These are phyloP conservation scores for Chernovozyma aurita DNA, from an alignment of 1,139 yeast genomes.

Conservation along the genomic window DNA sequence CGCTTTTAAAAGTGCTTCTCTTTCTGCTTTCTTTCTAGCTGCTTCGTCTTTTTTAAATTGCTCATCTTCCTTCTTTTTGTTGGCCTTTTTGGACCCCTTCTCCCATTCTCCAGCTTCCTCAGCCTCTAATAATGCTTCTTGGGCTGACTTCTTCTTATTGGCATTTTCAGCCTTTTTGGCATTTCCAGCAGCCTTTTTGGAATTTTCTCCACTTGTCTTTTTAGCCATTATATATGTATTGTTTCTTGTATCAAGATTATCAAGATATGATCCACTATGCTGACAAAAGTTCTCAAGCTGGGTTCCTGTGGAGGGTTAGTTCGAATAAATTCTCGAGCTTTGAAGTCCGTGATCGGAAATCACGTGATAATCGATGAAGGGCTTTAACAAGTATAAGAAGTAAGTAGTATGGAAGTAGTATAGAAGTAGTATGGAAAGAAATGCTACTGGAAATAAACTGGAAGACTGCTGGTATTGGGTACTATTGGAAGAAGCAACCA, in stretches of 20 bases:
- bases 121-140: slow-evolving; percentile 42
- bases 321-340: no score
- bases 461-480: no score
- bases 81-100: slow-evolving; percentile 66
- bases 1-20: slow-evolving; percentile 54
- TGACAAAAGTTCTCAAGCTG: no score
- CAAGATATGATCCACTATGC: no score
- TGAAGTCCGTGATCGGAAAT: neutral
- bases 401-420: no score
- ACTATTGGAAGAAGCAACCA: no score
- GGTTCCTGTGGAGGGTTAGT: neutral
- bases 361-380: neutral
- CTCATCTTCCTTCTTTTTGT: slow-evolving; percentile 65
- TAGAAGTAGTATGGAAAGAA: no score
- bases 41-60: slow-evolving; percentile 60
- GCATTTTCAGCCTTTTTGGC: slow-evolving; percentile 70
- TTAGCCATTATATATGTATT: slow-evolving; percentile 45
- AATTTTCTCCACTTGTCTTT: slow-evolving; percentile 49
- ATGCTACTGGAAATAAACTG: no score
- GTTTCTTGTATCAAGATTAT: neutral
- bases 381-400: no score
- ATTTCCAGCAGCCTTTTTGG: slow-evolving; percentile 65
- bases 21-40: slow-evolving; percentile 59
- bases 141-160: slow-evolving; percentile 55
- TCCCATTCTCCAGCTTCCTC: slow-evolving; percentile 68